Percentiles rank a stretch among this genome's conserved stretches.
phyloP scores from a whole-genome alignment of 345 rosid species.

The Punica granatum region DNA sequence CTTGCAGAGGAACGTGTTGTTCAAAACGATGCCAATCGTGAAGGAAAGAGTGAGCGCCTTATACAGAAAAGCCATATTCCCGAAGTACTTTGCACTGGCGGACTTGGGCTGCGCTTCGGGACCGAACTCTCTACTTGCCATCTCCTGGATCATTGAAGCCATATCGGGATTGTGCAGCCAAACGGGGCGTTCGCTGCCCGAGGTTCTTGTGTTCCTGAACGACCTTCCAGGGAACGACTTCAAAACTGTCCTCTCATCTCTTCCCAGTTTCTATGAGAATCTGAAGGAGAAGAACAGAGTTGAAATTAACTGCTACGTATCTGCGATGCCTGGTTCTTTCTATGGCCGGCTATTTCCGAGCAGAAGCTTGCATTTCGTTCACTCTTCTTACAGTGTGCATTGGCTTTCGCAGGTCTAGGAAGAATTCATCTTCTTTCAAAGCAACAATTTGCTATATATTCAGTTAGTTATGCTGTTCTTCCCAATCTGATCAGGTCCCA shows the following conservation, averaged over 20 bases:
- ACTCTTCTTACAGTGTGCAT: conserved; percentile 9
- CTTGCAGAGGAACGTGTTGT: background rate
- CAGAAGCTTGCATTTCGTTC: conserved; percentile 3
- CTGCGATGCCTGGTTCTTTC: conserved; percentile 7
- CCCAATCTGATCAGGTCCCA: conserved; percentile 1
- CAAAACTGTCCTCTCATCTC: conserved; percentile 3
- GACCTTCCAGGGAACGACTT: conserved; percentile 9
- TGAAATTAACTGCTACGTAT: background rate
- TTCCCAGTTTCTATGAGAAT: no score
- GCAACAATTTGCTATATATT: no score
- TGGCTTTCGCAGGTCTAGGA: conserved; percentile 11
- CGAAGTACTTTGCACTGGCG: conserved; percentile 4
- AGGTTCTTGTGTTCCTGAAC: conserved; percentile 3
- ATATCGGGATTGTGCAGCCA: background rate
- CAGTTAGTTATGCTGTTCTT: background rate
- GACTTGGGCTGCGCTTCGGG: conserved; percentile 12
- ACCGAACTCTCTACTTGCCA: background rate
- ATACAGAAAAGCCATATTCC: background rate
- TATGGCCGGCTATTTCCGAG: conserved; percentile 7
- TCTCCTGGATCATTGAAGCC: background rate
- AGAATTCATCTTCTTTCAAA: no score
- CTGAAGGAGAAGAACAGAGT: no score
- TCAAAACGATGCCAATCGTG: background rate
- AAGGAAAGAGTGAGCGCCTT: background rate
- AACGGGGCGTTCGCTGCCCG: background rate